Base-by-base conservation (phyloP, 1,284 basidiomycete species). In the Coniferiporia weirii region DNA sequence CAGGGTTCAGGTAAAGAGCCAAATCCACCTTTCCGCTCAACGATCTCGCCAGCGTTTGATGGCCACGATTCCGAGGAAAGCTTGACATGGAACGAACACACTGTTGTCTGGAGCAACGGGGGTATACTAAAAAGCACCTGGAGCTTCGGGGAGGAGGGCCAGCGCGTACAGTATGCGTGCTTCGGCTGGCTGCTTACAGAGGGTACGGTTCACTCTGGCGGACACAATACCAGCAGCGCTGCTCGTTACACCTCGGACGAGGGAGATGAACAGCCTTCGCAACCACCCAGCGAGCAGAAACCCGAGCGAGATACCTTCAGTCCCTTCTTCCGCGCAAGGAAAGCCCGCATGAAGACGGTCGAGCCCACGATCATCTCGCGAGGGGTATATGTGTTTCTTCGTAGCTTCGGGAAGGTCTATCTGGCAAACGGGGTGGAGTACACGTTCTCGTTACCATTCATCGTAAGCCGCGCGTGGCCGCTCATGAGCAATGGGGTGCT, bases 401-500 rank as follows among this genome's bases (percentile, higher is more conserved):
- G 88, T 44, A 86, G 82, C 65, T 80, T 87, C 34, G 88, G 85
- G 46, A 85, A 84, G 66, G 82, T 95, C 48, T 91, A 85, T 67
- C 77, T 89, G 55, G 75, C 81, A 56, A 86, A 87, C 56, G 93
- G 93, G 1, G 72, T 83, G 40, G 85, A 91, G 66, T 86, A 87
- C 66, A 87, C 85, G 0, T 85, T 93, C 64, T 81, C 87, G n/a
- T 72, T 95, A 0, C 93, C 93, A 0, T 95, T 94, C 69, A 78
- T 85, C 53, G 85, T 94, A 4, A 80, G 86, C 19, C 79, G 76
- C 57, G 91, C 87, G 1, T 95, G 91, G 91, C 81, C 92, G 0
- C 73, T 93, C 5, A 77, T 77, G 60, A 87, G 87, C 1, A 82
- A 87, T 62, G 91, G 91, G 1, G 78, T 92, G 20, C 75, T 91